These are phyloP conservation scores for Pythium volutum DNA, from an alignment of 352 stramenopile species.

Conservation along the genomic window DNA sequence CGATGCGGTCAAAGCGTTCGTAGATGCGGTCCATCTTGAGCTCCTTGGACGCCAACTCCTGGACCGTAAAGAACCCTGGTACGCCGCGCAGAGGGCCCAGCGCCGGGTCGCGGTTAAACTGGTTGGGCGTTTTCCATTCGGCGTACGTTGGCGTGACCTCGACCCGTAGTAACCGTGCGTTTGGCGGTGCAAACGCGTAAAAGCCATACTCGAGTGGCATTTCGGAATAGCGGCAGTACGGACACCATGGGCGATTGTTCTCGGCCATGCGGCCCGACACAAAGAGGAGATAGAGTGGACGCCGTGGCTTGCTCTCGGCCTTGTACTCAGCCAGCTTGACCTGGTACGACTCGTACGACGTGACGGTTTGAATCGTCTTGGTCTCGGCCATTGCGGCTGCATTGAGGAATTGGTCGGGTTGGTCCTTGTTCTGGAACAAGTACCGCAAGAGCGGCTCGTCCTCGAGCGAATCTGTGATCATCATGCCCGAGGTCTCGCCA, in stretches of 20 bases:
- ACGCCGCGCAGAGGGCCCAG: slow-evolving; percentile 46
- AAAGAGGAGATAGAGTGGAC: slow-evolving; percentile 63
- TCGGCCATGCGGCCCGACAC: slow-evolving; percentile 55
- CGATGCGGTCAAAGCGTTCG: slow-evolving; percentile 16
- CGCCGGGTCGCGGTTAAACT: slow-evolving; percentile 54
- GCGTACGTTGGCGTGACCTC: slow-evolving; percentile 61
- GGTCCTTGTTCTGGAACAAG: slow-evolving; percentile 55
- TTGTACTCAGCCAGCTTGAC: slow-evolving; percentile 36
- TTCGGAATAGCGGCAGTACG: slow-evolving; percentile 77
- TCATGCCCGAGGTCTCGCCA: slow-evolving; percentile 51
- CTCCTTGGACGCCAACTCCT: slow-evolving; percentile 21
- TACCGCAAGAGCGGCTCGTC: slow-evolving; percentile 61
- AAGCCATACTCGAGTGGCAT: slow-evolving; percentile 70
- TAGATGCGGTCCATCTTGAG: slow-evolving; percentile 47
- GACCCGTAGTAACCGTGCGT: slow-evolving; percentile 54
- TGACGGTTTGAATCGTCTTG: slow-evolving; percentile 57
- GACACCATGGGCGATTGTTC: slow-evolving; percentile 80
- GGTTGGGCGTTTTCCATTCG: slow-evolving; percentile 58
- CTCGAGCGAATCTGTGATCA: slow-evolving; percentile 45
- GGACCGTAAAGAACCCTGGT: slow-evolving; percentile 42
- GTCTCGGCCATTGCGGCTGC: slow-evolving; percentile 34
- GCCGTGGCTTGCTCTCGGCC: slow-evolving; percentile 28
- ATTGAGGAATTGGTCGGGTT: slow-evolving; percentile 37
- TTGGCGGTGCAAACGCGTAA: slow-evolving; percentile 56
- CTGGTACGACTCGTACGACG: slow-evolving; percentile 39